phyloP scores from a whole-genome alignment of 257 asterid species.

The Nicotiana knightiana region DNA sequence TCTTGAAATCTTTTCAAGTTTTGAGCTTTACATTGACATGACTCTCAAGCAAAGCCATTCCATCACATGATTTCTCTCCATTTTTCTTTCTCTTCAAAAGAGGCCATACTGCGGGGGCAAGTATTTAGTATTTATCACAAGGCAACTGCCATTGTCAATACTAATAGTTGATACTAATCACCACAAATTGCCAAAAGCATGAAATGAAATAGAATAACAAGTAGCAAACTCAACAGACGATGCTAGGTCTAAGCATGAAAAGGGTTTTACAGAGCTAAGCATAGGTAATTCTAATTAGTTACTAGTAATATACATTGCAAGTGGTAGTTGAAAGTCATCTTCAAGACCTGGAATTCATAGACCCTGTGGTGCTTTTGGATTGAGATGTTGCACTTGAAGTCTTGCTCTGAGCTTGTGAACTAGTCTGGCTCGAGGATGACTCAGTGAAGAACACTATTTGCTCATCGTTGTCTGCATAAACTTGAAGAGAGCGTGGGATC shows the following conservation, averaged over 20 bases:
- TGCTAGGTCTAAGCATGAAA: not conserved
- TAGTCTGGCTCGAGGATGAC: slow-evolving; percentile 45
- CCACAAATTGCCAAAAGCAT: not conserved
- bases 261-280: not conserved
- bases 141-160: not conserved
- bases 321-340: not conserved
- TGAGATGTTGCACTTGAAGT: slow-evolving; percentile 32
- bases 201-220: not conserved
- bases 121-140: not conserved
- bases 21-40: not conserved
- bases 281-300: not conserved
- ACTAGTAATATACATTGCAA: not conserved
- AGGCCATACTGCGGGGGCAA: not conserved
- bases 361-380: slow-evolving; percentile 21
- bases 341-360: slow-evolving; percentile 8
- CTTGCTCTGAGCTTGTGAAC: slow-evolving; percentile 35
- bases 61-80: not conserved
- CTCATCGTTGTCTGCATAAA: slow-evolving; percentile 36
- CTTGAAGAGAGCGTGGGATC: slow-evolving; percentile 39
- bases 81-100: not conserved
- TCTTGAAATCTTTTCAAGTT: not conserved
- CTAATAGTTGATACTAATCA: not conserved
- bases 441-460: slow-evolving; percentile 63
- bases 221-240: not conserved
- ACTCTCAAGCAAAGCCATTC: not conserved